Base-by-base conservation (phyloP, 495 filamentous ascomycete species). In the Mytilinidion resinicola region DNA sequence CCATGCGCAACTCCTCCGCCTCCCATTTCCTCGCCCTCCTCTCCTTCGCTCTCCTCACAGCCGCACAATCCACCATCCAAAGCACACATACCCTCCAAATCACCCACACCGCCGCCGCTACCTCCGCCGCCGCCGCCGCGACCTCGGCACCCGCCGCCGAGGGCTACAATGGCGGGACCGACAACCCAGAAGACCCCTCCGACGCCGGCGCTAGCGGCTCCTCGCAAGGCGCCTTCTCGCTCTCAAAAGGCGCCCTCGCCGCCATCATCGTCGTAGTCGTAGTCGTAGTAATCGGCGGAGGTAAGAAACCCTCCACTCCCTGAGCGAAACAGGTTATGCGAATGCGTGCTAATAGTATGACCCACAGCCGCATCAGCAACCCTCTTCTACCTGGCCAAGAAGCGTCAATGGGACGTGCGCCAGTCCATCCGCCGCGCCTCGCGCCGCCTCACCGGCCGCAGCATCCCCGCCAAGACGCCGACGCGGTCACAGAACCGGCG, bases 201-300 rank as follows among this genome's bases (percentile, higher is more conserved):
- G 64, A 69, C 53, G 84, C 78, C 14, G 84, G 83, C 30, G 83
- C 82, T 12, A 70, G 76, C 30, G 84, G 83, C 17, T 58, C 62
- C 19, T 73, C 73, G 47, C 70, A 72, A n/a, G 76, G 78, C 12
- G 74, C 73, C 14, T 72, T 81, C 60, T 69, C 69, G 25, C 64
- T 87, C 35, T 84, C 82, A 8, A 76, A 73, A 44, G 82, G 82
- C 11, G 83, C 74, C 1, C 70, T 87, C 54, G 75, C 81, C 42
- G 83, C 82, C 15, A 83, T 87, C 57, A 80, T 85, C 52, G 75
- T 83, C 1, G 78, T 85, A 1, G 82, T 83, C 19, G 76, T 78
- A 3, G 58, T 79, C 20, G 79, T 86, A 9, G 80, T 72, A 19
- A 60, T 85, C 9, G 65, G 80, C 55, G 84, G 83, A 63, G 80